Evolutionary conservation across 352 stramenopile genomes (phyloP), one percentile per base, ranked within the genome.

Genomic region (Phytophthora boehmeriae): DNA sequence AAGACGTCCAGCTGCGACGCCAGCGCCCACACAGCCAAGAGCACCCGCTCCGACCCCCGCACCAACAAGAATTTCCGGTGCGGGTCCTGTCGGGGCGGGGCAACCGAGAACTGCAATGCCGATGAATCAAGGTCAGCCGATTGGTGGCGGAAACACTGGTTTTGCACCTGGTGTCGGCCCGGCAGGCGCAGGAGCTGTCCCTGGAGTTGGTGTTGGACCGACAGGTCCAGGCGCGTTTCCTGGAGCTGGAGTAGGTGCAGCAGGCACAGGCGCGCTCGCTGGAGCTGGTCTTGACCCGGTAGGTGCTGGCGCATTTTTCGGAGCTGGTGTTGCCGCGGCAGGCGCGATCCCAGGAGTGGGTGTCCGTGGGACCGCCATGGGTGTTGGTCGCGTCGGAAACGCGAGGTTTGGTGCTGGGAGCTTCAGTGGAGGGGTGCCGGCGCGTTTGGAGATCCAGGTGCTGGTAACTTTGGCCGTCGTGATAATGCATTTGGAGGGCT

Each of bases 31-130:
- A 9, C 20, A 25, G 2, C 27, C 56, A 10, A 14, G 35, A 8
- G 35, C 20, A 57, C 38, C 54, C 55, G 25, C 25, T 30, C 25
- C 25, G 25, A 75, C 42, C 11, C 63, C 49, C 23, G 55, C 66
- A 65, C 56, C 43, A 16, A 71, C 55, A 14, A 57, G 9, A 20
- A 44, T 45, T 35, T 25, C 49, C 25, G 23, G n/a, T 47, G 23
- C 22, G 6, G 52, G n/a, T 27, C 0, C 11, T n/a, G 25, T 44
- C 16, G 10, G 14, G 39, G 44, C 16, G 47, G 30, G 13, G 19
- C 38, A 65, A 51, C 54, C 47, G 42, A 44, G 45, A 48, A 38
- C 16, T 44, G 9, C 32, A 44, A 19, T 25, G 43, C 3, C 34
- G 2, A 4, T 39, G 10, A 39, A n/a, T 39, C 34, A 39, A 11